Evolutionary conservation across 2,329 filamentous ascomycete genomes (phyloP).

Genomic region (Neonectria faginata): DNA sequence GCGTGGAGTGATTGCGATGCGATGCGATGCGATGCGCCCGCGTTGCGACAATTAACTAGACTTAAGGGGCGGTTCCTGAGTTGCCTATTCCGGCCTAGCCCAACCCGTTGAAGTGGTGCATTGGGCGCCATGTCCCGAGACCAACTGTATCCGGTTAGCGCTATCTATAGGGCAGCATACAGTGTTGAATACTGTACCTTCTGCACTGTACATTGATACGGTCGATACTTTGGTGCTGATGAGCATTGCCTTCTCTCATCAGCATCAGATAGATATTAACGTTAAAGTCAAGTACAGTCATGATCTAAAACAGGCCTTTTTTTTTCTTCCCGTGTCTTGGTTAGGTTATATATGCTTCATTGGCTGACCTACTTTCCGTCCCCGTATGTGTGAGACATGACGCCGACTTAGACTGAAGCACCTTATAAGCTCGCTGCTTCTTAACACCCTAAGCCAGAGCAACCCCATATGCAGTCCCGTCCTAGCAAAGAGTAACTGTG

Average conservation of each 20-base stretch:
- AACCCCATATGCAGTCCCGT: no score
- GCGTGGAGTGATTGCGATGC: constrained; percentile 20
- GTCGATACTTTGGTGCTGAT: not conserved
- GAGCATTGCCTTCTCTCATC: not conserved
- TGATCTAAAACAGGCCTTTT: not conserved
- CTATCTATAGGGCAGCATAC: not conserved
- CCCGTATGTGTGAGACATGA: no score
- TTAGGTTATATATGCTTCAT: no score
- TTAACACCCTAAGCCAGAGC: no score
- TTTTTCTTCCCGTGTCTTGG: not conserved
- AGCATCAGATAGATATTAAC: not conserved
- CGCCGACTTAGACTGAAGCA: no score
- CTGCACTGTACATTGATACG: constrained; percentile 21
- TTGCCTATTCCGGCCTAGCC: constrained; percentile 6
- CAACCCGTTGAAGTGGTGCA: not conserved
- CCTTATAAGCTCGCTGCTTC: no score
- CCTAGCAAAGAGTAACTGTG: no score
- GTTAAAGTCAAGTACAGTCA: not conserved
- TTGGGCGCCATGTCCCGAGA: not conserved
- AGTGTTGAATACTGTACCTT: not conserved
- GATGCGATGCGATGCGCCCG: constrained; percentile 3
- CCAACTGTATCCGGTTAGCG: not conserved
- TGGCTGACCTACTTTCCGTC: no score
- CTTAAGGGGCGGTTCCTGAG: constrained; percentile 8
- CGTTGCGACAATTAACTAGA: constrained; percentile 11